These are phyloP conservation scores for Agrocybe praecox DNA, from an alignment of 768 basidiomycete species.

Conservation along the genomic window DNA sequence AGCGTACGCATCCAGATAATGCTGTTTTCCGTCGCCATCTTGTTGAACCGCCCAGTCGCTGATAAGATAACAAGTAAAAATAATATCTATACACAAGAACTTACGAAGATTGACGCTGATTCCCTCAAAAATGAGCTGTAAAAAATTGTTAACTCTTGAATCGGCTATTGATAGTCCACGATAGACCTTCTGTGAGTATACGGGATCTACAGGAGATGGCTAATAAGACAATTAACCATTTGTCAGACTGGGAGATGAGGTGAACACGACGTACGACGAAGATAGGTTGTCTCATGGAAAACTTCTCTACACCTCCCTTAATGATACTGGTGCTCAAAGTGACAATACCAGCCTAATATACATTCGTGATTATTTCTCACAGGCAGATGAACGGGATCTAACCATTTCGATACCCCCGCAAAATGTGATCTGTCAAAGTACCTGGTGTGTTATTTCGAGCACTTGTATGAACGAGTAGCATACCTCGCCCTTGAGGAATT, in stretches of 20 bases:
- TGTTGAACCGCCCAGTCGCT: too few relatives aligned
- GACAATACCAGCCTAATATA: conserved; percentile 61
- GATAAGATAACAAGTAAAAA: too few relatives aligned
- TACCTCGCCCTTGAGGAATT: too few relatives aligned
- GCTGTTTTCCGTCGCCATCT: conserved; percentile 77
- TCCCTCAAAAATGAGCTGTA: conserved; percentile 74
- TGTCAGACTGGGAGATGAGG: background rate
- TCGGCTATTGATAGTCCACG: too few relatives aligned
- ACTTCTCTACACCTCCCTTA: conserved; percentile 74
- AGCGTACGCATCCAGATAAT: conserved; percentile 74
- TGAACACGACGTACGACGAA: conserved; percentile 52
- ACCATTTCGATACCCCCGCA: conserved; percentile 83
- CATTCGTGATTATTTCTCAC: background rate
- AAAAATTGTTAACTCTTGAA: too few relatives aligned
- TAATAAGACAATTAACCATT: conserved; percentile 20
- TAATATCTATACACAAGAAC: too few relatives aligned
- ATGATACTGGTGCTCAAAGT: conserved; percentile 75
- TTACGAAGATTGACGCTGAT: conserved; percentile 71
- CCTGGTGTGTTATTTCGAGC: too few relatives aligned
- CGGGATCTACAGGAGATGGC: conserved; percentile 76
- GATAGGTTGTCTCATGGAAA: conserved; percentile 73
- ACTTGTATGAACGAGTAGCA: too few relatives aligned
- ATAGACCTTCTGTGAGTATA: conserved; percentile 67
- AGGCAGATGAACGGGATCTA: background rate
- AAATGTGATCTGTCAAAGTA: conserved; percentile 62